phyloP scores from a whole-genome alignment of 2,329 filamentous ascomycete genomes.

The Verticillium albo-atrum region DNA sequence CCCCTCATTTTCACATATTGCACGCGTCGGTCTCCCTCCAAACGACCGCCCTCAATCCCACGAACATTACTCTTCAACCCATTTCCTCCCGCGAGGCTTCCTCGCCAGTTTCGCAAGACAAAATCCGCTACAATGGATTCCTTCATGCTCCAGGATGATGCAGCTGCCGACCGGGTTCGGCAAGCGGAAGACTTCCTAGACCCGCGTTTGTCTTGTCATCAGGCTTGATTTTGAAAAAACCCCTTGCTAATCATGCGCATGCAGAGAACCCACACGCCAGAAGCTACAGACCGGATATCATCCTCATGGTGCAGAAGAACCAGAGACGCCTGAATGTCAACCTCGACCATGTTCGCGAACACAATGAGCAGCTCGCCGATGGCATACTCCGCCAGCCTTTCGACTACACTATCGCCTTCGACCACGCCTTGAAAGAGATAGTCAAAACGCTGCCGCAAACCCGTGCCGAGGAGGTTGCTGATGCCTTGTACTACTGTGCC shows the following conservation, averaged over 20 bases:
- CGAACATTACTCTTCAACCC: slow-evolving; percentile 2
- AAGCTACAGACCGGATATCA: slow-evolving; percentile 87
- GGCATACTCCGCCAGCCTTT: slow-evolving; percentile 81
- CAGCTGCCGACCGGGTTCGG: slow-evolving; percentile 76
- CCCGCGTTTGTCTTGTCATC: slow-evolving; percentile 61
- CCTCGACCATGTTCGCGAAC: slow-evolving; percentile 86
- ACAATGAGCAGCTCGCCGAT: slow-evolving; percentile 75
- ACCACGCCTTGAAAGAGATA: slow-evolving; percentile 83
- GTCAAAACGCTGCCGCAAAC: slow-evolving; percentile 75
- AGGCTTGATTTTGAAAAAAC: background rate
- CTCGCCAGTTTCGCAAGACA: background rate
- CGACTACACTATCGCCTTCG: slow-evolving; percentile 83
- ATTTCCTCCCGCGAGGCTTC: background rate
- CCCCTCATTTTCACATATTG: slow-evolving; percentile 2
- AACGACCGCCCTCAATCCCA: background rate
- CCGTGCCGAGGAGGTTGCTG: slow-evolving; percentile 69
- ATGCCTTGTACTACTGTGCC: slow-evolving; percentile 92
- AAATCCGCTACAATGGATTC: slow-evolving; percentile 54
- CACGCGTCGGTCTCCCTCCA: background rate
- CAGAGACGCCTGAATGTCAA: slow-evolving; percentile 65
- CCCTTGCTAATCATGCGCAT: slow-evolving; percentile 17
- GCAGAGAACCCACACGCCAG: slow-evolving; percentile 44
- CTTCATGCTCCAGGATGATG: slow-evolving; percentile 77
- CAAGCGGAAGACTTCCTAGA: slow-evolving; percentile 91
- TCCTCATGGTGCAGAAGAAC: slow-evolving; percentile 67